phyloP scores from a whole-genome alignment of 2,329 filamentous ascomycete species.

The Epicoccum sorghinum region DNA sequence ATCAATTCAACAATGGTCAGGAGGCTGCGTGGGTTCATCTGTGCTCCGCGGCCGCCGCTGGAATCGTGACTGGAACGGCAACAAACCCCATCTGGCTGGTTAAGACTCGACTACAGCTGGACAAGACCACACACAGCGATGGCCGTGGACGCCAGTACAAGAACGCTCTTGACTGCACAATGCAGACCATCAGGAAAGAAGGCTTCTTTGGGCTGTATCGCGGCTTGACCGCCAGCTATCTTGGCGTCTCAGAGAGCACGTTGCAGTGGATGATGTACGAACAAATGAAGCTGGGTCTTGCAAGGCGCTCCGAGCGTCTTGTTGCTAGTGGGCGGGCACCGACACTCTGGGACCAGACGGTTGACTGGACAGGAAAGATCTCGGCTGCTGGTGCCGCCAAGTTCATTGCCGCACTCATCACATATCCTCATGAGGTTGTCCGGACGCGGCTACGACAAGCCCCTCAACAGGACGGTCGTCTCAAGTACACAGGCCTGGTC shows the following conservation, averaged over 20 bases:
- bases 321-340: conserved; percentile 65
- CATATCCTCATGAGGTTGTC: conserved; percentile 92
- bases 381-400: conserved; percentile 84
- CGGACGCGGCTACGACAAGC: conserved; percentile 85
- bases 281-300: conserved; percentile 81
- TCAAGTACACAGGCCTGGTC: conserved; percentile 86
- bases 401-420: conserved; percentile 79
- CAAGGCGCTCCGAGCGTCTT: conserved; percentile 64
- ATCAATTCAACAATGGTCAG: conserved; percentile 72
- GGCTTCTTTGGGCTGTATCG: conserved; percentile 84
- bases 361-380: conserved; percentile 80
- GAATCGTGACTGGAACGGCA: conserved; percentile 84
- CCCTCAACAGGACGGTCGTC: conserved; percentile 71
- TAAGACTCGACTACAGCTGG: conserved; percentile 90
- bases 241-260: conserved; percentile 88
- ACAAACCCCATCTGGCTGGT: conserved; percentile 98
- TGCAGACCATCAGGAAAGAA: conserved; percentile 80
- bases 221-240: conserved; percentile 87
- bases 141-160: conserved; percentile 72
- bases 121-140: conserved; percentile 76
- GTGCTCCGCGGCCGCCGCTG: conserved; percentile 75
- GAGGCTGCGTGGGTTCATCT: conserved; percentile 80
- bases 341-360: conserved; percentile 73
- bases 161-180: conserved; percentile 87
- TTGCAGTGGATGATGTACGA: conserved; percentile 95